Evolutionary conservation across 257 asterid species (phyloP).

Genomic region (Fraxinus pennsylvanica): DNA sequence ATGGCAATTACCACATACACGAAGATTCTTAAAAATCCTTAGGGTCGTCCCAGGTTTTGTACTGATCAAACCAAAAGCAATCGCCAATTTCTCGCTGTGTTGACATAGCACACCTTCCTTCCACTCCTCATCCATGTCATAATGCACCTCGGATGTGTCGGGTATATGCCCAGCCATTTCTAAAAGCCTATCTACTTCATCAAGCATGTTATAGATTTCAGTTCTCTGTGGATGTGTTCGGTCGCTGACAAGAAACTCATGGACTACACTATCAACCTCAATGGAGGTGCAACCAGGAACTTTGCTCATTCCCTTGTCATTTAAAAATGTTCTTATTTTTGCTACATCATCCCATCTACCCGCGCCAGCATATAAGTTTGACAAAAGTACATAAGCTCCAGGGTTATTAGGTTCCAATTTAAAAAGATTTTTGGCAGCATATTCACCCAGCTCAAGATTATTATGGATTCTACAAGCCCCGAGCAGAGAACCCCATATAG

Average conservation of each 20-base stretch:
- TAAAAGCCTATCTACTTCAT: constrained; percentile 2
- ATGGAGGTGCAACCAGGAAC: constrained; percentile 16
- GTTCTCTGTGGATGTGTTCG: not conserved
- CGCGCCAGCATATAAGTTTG: constrained; percentile 13
- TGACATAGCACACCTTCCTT: constrained; percentile 12
- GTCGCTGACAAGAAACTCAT: constrained; percentile 4
- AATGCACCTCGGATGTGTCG: not conserved
- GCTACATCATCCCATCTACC: constrained; percentile 22
- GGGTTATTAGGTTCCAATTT: constrained; percentile 12
- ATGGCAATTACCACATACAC: not conserved
- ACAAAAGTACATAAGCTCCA: constrained; percentile 16
- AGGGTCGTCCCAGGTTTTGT: not conserved
- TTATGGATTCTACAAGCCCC: constrained; percentile 15
- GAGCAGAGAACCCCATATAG: constrained; percentile 21
- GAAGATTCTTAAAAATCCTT: constrained; percentile 2
- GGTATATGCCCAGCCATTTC: not conserved
- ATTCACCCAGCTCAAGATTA: constrained; percentile 16
- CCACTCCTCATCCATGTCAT: constrained; percentile 12
- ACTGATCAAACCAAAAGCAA: constrained; percentile 18
- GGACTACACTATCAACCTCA: not conserved
- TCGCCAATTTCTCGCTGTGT: constrained; percentile 1
- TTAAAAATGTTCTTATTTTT: constrained; percentile 6
- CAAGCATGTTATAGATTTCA: constrained; percentile 1
- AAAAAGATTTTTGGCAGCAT: not conserved
- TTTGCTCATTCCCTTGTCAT: constrained; percentile 13